Evolutionary conservation across 1,139 yeast species (phyloP), one percentile per base, ranked within the genome.

Genomic region (Magnusiomyces magnusii): DNA sequence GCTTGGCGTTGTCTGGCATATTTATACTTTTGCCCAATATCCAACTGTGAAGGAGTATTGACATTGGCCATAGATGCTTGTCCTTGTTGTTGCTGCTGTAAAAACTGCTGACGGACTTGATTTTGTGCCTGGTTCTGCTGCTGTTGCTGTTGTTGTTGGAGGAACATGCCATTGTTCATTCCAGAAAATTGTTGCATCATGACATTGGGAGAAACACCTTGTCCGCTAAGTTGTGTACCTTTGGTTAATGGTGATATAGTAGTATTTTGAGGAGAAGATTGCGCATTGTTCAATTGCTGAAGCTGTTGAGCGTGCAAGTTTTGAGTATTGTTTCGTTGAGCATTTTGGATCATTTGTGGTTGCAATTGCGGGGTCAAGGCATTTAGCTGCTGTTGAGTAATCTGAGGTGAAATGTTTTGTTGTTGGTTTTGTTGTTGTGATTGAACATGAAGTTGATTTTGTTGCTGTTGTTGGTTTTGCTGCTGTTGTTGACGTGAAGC

Each of bases 331-430:
- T 39, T 39, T 39, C 44, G 10, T 39, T 39, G 44, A 10, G 44
- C 10, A 39, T 39, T 39, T 17, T 39, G 44, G 19, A n/a, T 3
- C 19, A 39, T 39, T 39, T 39, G 44, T 3, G 44, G 19, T 39
- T 39, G 44, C 19, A 39, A 10, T 39, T 44, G 49, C 9, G 49
- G n/a, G n/a, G 27, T 21, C 27, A 44, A 44, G 21, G 27, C 27
- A 44, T 44, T 44, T 3, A 23, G 10, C 10, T 21, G 24, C 17
- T 44, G 49, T 5, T 44, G 49, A 7, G 5, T 9, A 44, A 44
- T 9, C 34, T 39, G 49, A 2, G 47, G 55, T 24, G 60, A 55
- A 7, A 56, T 39, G 44, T 57, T 47, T 39, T 34, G 58, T 50
- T 28, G 41, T 50, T 31, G 36, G 21, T 19, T 17, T 19, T 34